Evolutionary conservation across 805 yeast species (phyloP).

Genomic region (Kodamaea jinghongensis): DNA sequence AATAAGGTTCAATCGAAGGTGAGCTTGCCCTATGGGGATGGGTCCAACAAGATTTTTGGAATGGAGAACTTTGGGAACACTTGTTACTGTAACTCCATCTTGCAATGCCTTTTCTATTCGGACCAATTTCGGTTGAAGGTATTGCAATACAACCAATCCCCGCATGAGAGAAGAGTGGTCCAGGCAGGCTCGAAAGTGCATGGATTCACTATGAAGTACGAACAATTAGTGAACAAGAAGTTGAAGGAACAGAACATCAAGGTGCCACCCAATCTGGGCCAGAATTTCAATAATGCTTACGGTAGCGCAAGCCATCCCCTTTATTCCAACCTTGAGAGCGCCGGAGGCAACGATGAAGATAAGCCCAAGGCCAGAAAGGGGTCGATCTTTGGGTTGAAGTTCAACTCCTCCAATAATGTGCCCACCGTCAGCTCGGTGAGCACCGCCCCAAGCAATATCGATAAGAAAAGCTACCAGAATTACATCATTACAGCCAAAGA

Average conservation of each 20-base stretch:
- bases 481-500: slow-evolving; percentile 27
- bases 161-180: slow-evolving; percentile 31
- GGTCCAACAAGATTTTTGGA: slow-evolving; percentile 68
- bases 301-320: slow-evolving; percentile 2
- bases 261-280: slow-evolving; percentile 4
- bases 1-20: too few species aligned
- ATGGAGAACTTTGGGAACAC: slow-evolving; percentile 88
- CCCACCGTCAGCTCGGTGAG: slow-evolving; percentile 1
- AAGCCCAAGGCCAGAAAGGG: slow-evolving; percentile 30
- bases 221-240: slow-evolving; percentile 36
- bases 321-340: not conserved
- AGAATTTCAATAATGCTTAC: slow-evolving; percentile 6
- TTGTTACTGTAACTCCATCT: slow-evolving; percentile 89
- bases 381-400: slow-evolving; percentile 40
- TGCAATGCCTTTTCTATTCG: slow-evolving; percentile 83
- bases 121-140: slow-evolving; percentile 60
- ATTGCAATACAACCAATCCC: slow-evolving; percentile 26
- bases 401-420: slow-evolving; percentile 20
- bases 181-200: slow-evolving; percentile 34
- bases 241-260: slow-evolving; percentile 25
- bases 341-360: slow-evolving; percentile 14
- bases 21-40: slow-evolving; percentile 57
- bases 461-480: slow-evolving; percentile 9
- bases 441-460: not conserved
- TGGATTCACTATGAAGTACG: slow-evolving; percentile 38